Percentiles rank a stretch among this genome's conserved stretches.
Conservation (phyloP, 306 rosid species). For the Lupinus albus region DNA sequence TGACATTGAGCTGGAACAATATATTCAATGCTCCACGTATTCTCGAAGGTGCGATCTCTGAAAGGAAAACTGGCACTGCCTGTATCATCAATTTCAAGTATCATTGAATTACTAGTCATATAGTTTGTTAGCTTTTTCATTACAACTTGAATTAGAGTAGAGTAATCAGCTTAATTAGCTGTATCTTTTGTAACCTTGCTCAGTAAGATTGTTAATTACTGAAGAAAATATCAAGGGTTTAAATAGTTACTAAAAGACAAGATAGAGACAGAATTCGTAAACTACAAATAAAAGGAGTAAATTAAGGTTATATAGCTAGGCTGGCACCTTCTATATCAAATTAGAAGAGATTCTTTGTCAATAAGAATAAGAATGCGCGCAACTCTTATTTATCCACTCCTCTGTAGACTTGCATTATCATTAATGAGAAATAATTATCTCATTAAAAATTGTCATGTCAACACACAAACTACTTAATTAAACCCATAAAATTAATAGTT, state of each 20-base stretch:
- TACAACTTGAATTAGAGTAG: conserved; percentile 9
- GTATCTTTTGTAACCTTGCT: neutral
- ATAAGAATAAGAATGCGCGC: too few relatives aligned
- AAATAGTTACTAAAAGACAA: too few relatives aligned
- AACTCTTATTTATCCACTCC: too few relatives aligned
- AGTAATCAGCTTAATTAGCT: conserved; percentile 1
- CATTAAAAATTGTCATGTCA: too few relatives aligned
- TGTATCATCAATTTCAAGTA: conserved; percentile 38
- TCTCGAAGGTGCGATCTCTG: conserved; percentile 92
- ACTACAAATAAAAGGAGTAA: too few relatives aligned
- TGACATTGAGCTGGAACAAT: conserved; percentile 75
- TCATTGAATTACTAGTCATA: neutral
- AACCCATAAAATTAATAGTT: too few relatives aligned
- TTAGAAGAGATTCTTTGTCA: neutral
- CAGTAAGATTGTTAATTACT: neutral
- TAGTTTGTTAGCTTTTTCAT: neutral
- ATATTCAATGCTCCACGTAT: conserved; percentile 92
- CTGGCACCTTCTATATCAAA: conserved; percentile 20
- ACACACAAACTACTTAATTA: too few relatives aligned
- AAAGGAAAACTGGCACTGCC: conserved; percentile 93
- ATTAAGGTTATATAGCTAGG: too few relatives aligned
- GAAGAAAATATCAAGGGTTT: conserved; percentile 15
- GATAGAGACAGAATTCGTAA: too few relatives aligned
- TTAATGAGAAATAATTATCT: too few relatives aligned
- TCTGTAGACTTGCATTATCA: too few relatives aligned